These are phyloP conservation scores for Metschnikowia chrysomelidarum DNA, from an alignment of 805 yeast genomes.

Conservation along the genomic window DNA sequence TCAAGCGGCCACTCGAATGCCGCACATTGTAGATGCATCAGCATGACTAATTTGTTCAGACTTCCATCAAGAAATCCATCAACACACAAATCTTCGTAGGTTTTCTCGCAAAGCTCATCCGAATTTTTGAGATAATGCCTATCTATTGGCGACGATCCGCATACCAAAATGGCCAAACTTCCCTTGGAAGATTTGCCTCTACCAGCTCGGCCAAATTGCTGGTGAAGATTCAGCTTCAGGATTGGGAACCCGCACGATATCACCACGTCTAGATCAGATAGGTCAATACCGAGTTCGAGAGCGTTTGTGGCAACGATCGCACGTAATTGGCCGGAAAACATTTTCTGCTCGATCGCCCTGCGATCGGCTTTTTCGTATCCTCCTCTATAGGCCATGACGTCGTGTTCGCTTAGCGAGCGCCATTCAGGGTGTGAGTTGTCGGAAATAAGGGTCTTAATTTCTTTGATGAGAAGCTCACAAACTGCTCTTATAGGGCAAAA, in stretches of 20 bases:
- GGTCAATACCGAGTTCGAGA: slow-evolving; percentile 91
- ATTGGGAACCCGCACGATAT: slow-evolving; percentile 90
- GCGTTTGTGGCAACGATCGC: slow-evolving; percentile 96
- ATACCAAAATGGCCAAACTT: slow-evolving; percentile 80
- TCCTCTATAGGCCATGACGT: slow-evolving; percentile 90
- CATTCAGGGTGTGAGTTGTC: slow-evolving; percentile 34
- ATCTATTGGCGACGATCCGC: slow-evolving; percentile 81
- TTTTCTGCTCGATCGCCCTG: slow-evolving; percentile 79
- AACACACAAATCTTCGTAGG: slow-evolving; percentile 43
- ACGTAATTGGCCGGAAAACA: slow-evolving; percentile 82
- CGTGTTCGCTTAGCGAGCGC: slow-evolving; percentile 44
- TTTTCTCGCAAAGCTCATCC: slow-evolving; percentile 47
- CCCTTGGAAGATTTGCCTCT: slow-evolving; percentile 68
- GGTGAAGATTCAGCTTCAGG: slow-evolving; percentile 83
- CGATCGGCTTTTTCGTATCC: slow-evolving; percentile 89
- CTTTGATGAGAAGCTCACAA: slow-evolving; percentile 86
- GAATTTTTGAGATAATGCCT: slow-evolving; percentile 78
- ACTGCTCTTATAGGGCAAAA: slow-evolving; percentile 84
- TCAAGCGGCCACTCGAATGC: slow-evolving; percentile 78
- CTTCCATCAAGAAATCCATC: slow-evolving; percentile 34
- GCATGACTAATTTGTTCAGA: slow-evolving; percentile 49
- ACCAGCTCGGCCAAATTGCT: slow-evolving; percentile 97
- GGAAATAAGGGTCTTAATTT: slow-evolving; percentile 57
- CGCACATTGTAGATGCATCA: slow-evolving; percentile 91
- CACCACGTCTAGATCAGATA: slow-evolving; percentile 90